phyloP scores from a whole-genome alignment of 352 stramenopile genomes.

The Pythium phragmiticola region DNA sequence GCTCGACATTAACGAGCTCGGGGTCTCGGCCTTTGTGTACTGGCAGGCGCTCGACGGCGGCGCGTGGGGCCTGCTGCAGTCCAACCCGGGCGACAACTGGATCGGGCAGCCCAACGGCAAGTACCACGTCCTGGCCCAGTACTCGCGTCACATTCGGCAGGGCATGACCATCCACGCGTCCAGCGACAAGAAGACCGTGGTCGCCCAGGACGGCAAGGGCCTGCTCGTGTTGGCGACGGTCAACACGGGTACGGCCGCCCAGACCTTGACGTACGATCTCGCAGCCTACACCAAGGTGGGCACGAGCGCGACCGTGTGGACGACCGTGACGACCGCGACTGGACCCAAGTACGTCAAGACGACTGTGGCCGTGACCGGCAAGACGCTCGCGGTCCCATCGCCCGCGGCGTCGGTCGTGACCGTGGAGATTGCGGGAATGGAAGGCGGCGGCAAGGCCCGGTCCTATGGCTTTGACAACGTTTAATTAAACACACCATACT shows the following conservation, averaged over 20 bases:
- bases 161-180: conserved; percentile 51
- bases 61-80: conserved; percentile 55
- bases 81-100: conserved; percentile 34
- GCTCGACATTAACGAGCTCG: conserved; percentile 59
- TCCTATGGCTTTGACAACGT: background rate
- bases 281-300: conserved; percentile 32
- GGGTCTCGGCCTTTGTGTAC: conserved; percentile 61
- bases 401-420: conserved; percentile 42
- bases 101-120: conserved; percentile 45
- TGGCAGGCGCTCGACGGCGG: conserved; percentile 57
- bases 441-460: background rate
- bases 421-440: conserved; percentile 37
- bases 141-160: conserved; percentile 59
- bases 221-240: conserved; percentile 48
- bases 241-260: conserved; percentile 31
- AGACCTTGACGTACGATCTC: conserved; percentile 43
- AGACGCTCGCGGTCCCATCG: conserved; percentile 32
- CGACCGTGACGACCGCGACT: conserved; percentile 43
- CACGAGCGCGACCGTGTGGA: conserved; percentile 36
- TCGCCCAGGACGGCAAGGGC: conserved; percentile 37
- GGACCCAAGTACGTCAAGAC: conserved; percentile 33
- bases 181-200: conserved; percentile 42
- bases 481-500: background rate
- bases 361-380: conserved; percentile 28
- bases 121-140: conserved; percentile 58